Conservation (phyloP, 345 rosid species). For the Hypericum perforatum region DNA sequence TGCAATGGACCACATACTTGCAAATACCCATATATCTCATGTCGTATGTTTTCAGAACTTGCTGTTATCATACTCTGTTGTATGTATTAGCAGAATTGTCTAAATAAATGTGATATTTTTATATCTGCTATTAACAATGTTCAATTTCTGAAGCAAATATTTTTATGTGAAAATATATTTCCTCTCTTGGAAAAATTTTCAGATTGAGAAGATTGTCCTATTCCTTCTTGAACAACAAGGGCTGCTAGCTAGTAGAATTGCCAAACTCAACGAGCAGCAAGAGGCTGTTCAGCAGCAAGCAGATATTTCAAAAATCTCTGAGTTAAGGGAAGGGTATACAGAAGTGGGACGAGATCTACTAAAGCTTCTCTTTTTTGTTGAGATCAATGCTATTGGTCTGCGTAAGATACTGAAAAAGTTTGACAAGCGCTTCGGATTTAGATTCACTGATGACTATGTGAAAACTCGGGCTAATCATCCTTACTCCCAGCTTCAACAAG, state of each 20-base stretch:
- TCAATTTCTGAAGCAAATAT: no score
- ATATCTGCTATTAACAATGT: no score
- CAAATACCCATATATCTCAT: no score
- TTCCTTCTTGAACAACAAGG: constrained; percentile 9
- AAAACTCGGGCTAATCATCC: constrained; percentile 9
- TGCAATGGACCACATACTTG: no score
- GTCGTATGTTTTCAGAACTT: no score
- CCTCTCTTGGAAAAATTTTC: background rate
- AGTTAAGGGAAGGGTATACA: background rate
- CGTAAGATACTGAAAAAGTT: constrained; percentile 8
- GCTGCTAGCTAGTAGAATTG: background rate
- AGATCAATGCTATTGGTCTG: constrained; percentile 9
- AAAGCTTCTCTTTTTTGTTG: constrained; percentile 7
- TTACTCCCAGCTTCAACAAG: constrained; percentile 7
- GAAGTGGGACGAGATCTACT: constrained; percentile 5
- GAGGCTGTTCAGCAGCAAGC: background rate
- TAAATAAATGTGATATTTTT: no score
- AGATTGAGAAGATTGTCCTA: constrained; percentile 5
- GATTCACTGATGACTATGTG: constrained; percentile 9
- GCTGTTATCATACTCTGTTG: no score
- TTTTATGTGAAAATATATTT: no score
- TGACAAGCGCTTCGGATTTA: constrained; percentile 7
- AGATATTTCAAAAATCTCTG: background rate
- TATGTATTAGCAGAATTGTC: no score
- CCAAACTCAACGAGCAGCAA: background rate